Evolutionary conservation across 2,329 filamentous ascomycete species (phyloP).

Genomic region (Colletotrichum brevisporum): DNA sequence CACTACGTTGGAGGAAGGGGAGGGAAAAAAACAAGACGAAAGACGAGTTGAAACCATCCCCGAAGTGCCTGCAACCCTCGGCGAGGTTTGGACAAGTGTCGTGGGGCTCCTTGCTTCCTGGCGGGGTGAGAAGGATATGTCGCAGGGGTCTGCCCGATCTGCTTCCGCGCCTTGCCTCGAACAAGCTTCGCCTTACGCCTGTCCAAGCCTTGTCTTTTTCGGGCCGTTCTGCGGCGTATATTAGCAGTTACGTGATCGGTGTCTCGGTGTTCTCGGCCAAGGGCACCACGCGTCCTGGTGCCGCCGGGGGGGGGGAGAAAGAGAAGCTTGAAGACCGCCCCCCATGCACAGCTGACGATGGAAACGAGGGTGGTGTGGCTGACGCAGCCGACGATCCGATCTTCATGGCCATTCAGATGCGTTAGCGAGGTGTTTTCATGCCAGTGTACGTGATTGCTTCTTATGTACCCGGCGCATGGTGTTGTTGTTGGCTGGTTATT

Average conservation of each 20-base stretch:
- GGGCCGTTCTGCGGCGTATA: background rate
- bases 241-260: background rate
- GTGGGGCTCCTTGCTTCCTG: background rate
- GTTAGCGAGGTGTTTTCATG: background rate
- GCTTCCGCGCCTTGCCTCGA: constrained; percentile 13
- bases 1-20: background rate
- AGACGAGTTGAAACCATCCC: background rate
- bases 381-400: constrained; percentile 25
- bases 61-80: background rate
- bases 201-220: constrained; percentile 23
- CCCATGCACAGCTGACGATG: constrained; percentile 22
- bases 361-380: background rate
- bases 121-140: background rate
- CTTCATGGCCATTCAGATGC: background rate
- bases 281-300: background rate
- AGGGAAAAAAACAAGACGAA: background rate
- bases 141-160: constrained; percentile 11
- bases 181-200: constrained; percentile 23
- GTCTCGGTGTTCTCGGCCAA: background rate
- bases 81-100: background rate
- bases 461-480: background rate
- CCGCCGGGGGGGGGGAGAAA: background rate
- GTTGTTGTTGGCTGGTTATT: background rate
- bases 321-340: background rate
- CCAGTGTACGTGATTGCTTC: background rate